phyloP scores from a whole-genome alignment of 768 basidiomycete genomes.

The Podaxis sp. region DNA sequence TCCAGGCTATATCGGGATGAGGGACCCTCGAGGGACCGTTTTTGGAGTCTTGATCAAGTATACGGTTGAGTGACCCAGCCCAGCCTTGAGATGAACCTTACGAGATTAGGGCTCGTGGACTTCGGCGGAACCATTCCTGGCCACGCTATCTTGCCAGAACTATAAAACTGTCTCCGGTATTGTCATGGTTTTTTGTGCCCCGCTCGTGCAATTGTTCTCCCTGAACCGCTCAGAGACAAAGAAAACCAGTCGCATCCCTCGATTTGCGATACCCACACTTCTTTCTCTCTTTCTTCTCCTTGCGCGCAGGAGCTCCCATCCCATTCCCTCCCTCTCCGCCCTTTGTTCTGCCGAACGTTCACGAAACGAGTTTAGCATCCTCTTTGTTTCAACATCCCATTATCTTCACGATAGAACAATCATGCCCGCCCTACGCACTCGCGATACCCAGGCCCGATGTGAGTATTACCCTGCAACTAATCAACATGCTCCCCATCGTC shows the following conservation, averaged over 20 bases:
- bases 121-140: conserved; percentile 34
- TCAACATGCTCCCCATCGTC: background rate
- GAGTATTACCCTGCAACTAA: conserved; percentile 18
- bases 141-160: conserved; percentile 24
- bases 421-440: conserved; percentile 80
- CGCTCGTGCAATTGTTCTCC: conserved; percentile 63
- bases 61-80: conserved; percentile 16
- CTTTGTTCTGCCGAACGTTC: conserved; percentile 22
- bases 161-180: conserved; percentile 55
- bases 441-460: conserved; percentile 61
- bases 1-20: conserved; percentile 33
- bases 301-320: conserved; percentile 29
- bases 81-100: conserved; percentile 22
- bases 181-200: conserved; percentile 56
- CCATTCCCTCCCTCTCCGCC: conserved; percentile 27
- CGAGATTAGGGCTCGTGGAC: conserved; percentile 34
- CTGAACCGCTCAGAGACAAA: conserved; percentile 43
- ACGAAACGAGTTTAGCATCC: conserved; percentile 24
- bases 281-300: conserved; percentile 34
- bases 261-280: conserved; percentile 47
- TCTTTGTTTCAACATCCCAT: conserved; percentile 16
- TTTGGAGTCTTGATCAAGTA: conserved; percentile 30
- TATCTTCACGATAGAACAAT: conserved; percentile 33
- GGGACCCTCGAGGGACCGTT: conserved; percentile 25
- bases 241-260: conserved; percentile 37